These are phyloP conservation scores for Fusarium brevicatenulatum DNA, from an alignment of 2,329 filamentous ascomycete genomes.

Conservation along the genomic window DNA sequence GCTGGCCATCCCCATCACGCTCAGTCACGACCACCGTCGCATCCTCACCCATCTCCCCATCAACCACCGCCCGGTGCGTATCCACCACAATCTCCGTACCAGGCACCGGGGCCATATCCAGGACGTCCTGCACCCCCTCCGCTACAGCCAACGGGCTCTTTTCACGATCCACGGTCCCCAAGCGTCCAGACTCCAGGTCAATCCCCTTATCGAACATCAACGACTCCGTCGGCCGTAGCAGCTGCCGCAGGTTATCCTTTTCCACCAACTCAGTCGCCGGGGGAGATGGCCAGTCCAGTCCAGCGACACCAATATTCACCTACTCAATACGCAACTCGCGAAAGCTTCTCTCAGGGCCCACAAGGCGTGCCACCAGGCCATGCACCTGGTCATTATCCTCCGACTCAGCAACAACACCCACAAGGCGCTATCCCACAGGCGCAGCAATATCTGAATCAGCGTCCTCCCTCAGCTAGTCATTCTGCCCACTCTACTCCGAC, in stretches of 20 bases:
- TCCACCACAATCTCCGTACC: constrained; percentile 53
- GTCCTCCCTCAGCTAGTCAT: constrained; percentile 68
- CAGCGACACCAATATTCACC: constrained; percentile 64
- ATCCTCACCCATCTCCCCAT: constrained; percentile 47
- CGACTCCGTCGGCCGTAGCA: constrained; percentile 54
- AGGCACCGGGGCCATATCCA: constrained; percentile 55
- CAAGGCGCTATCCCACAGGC: constrained; percentile 56
- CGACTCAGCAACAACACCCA: constrained; percentile 45
- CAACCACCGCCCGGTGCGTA: constrained; percentile 48
- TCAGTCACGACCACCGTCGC: constrained; percentile 49
- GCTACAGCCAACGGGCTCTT: constrained; percentile 57
- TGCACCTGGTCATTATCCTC: constrained; percentile 42
- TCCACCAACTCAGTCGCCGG: constrained; percentile 55
- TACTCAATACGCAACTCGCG: constrained; percentile 54
- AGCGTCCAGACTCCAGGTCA: constrained; percentile 55
- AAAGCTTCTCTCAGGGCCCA: constrained; percentile 57
- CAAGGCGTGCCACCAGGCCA: constrained; percentile 30
- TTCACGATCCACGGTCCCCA: constrained; percentile 62
- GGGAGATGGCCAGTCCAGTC: constrained; percentile 60
- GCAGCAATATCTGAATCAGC: constrained; percentile 55
- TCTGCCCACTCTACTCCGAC: constrained; percentile 69
- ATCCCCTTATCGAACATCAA: constrained; percentile 61
- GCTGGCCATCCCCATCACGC: constrained; percentile 45
- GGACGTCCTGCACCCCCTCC: constrained; percentile 56
- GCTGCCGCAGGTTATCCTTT: constrained; percentile 62